Conservation (phyloP, 169 alveolate genomes). For the Cryptosporidium meleagridis region DNA sequence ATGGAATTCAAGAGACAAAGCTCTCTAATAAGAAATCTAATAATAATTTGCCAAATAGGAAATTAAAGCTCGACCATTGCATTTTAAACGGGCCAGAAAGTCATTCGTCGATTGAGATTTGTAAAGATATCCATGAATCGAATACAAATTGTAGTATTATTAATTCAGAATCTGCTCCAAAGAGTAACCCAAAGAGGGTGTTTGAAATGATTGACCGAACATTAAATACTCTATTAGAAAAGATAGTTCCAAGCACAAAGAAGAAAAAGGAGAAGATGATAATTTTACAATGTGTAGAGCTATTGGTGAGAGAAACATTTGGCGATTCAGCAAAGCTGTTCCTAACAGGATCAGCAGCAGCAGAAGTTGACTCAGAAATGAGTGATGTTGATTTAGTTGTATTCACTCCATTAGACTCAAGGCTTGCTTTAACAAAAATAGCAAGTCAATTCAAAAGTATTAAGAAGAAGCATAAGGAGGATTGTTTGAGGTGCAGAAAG, state of each 20-base stretch:
- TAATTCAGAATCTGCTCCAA: conserved; percentile 25
- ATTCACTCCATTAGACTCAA: conserved; percentile 69
- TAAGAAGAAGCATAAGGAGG: conserved; percentile 68
- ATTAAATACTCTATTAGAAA: conserved; percentile 34
- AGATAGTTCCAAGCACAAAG: conserved; percentile 58
- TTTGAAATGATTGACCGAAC: conserved; percentile 61
- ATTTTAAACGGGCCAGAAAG: not conserved
- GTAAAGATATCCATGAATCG: conserved; percentile 10
- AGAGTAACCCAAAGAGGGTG: conserved; percentile 55
- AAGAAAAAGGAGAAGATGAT: conserved; percentile 62
- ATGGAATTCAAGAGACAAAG: conserved; percentile 47
- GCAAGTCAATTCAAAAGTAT: conserved; percentile 79
- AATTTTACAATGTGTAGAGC: conserved; percentile 58
- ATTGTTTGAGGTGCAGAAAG: conserved; percentile 16
- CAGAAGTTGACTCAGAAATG: conserved; percentile 82
- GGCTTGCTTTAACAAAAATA: conserved; percentile 78
- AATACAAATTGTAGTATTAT: conserved; percentile 8
- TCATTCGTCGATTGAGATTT: conserved; percentile 21
- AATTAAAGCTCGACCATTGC: conserved; percentile 16
- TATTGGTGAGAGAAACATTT: conserved; percentile 77
- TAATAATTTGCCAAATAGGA: not conserved
- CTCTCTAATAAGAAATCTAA: conserved; percentile 8
- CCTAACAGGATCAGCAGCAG: conserved; percentile 86
- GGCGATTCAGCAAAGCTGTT: conserved; percentile 78
- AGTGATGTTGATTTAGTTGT: conserved; percentile 84